Evolutionary conservation across 2,329 filamentous ascomycete genomes (phyloP), one percentile per base, ranked within the genome.

Genomic region (Trichoderma sp.): DNA sequence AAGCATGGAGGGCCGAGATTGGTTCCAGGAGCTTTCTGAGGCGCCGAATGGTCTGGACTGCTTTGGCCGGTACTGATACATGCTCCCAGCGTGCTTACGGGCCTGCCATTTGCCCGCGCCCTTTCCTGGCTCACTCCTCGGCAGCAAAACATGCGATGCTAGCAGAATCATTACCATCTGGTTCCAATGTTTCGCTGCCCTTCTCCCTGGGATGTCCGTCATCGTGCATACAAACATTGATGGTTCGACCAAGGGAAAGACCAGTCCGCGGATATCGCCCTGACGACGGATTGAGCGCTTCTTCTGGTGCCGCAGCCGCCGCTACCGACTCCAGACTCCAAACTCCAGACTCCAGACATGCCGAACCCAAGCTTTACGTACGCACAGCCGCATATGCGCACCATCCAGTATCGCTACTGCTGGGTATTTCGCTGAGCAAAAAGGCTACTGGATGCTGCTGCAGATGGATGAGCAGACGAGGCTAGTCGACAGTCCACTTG

Each of bases 101-200:
- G 35, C 53, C 62, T 56, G 53, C 56, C 62, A 65, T 57, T 31
- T 57, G 40, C 35, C 49, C 33, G 27, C 24, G 52, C 62, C 52
- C 43, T 37, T 65, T 43, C n/a, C 47, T 65, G 62, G 57, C 62
- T 65, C 60, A 65, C 62, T 55, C 37, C 62, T 65, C 62, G 53
- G 53, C 62, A 65, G 62, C 62, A 33, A 33, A 65, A 49, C 61
- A 56, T 19, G 61, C 61, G 49, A 31, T 53, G 47, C 35, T 64
- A 33, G 21, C 27, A 43, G 53, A 33, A 29, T 53, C 43, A 58
- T 67, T 47, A 24, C 64, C 53, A 35, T 67, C 56, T 60, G 43
- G 49, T 55, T 27, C 53, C 53, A 66, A 37, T 67, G 64, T 60
- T 52, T 60, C 55, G 52, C 31, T 24, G 10, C 21, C 55, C 40